Evolutionary conservation across 2,329 filamentous ascomycete genomes (phyloP), one percentile per base, ranked within the genome.

Genomic region (Fusarium heterosporum): DNA sequence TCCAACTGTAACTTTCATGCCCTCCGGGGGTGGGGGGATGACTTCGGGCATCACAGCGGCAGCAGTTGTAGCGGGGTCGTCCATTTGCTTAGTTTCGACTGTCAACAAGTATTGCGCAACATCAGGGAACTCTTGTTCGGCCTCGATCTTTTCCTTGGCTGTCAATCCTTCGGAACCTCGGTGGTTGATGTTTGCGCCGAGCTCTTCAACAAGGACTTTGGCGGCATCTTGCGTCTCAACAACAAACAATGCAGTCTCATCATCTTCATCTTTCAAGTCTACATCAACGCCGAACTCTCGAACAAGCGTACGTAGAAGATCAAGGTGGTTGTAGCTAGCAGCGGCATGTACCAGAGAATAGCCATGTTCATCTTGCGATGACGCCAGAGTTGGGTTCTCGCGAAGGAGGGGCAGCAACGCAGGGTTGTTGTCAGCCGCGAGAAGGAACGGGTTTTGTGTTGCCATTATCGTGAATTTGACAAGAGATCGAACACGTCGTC

Each of bases 301-400:
- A 28, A 97, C 84, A 8, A 99, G 85, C 1, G 87, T 79, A 61
- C 91, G 90, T 16, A 97, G 85, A 16, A 99, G 88, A 55, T 91
- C 87, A 34, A 93, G 81, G 76, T 98, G 94, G 76, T 90, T 91
- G 84, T 98, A 99, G 70, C 94, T 97, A 17, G 93, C 90, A 16
- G 95, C 93, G 51, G 96, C 96, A 79, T 99, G 96, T 47, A 98
- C 83, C 26, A 98, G 88, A 45, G 93, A 97, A 82, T 99, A 99
- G 73, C 96, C 96, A 74, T 97, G 91, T 61, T 91, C 89, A 78
- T 99, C 96, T 80, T 97, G 93, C 51, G 85, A 81, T 4, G 89
- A 86, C 53, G 96, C 95, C 52, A 97, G 83, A n/a, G 87, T 80
- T 32, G 93, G 92, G 70, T 93, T 87, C 63, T 89, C 82, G 66